Percentiles rank a stretch among this genome's conserved stretches.
Evolutionary conservation across 2,329 filamentous ascomycete species (phyloP).

Genomic region (Stagonosporopsis vannaccii): DNA sequence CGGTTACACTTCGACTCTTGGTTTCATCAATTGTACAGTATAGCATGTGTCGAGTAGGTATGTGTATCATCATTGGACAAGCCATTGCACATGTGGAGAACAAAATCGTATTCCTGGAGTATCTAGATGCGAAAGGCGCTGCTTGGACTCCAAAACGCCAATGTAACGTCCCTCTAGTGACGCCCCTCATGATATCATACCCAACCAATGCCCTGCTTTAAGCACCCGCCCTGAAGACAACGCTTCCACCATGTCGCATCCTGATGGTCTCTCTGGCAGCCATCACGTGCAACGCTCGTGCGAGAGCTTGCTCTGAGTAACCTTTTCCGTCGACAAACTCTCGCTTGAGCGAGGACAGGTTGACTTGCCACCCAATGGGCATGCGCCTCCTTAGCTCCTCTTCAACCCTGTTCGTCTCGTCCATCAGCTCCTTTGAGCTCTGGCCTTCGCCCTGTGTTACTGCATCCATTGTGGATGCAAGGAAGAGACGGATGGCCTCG

Average conservation of each 20-base stretch:
- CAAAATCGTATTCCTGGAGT: not conserved
- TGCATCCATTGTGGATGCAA: constrained; percentile 97
- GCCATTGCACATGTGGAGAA: not conserved
- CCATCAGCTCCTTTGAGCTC: constrained; percentile 86
- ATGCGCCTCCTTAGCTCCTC: constrained; percentile 85
- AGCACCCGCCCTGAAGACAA: constrained; percentile 34
- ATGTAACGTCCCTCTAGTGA: not conserved
- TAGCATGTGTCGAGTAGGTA: not conserved
- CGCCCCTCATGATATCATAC: not conserved
- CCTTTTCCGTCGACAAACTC: constrained; percentile 94
- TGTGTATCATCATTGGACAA: not conserved
- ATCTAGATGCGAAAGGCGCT: constrained; percentile 9
- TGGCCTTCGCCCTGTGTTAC: constrained; percentile 84
- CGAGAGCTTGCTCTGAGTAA: constrained; percentile 85
- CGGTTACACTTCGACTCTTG: not conserved
- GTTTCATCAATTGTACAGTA: not conserved
- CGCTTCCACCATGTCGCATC: constrained; percentile 69
- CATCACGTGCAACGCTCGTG: constrained; percentile 83
- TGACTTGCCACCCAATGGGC: constrained; percentile 95
- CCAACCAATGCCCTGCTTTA: not conserved
- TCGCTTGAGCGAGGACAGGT: constrained; percentile 80
- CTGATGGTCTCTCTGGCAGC: constrained; percentile 87
- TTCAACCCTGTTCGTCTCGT: constrained; percentile 87
- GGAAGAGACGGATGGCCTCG: constrained; percentile 94
- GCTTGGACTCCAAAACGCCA: constrained; percentile 6